phyloP scores from a whole-genome alignment of 2,329 filamentous ascomycete genomes.

The Botryotinia calthae region DNA sequence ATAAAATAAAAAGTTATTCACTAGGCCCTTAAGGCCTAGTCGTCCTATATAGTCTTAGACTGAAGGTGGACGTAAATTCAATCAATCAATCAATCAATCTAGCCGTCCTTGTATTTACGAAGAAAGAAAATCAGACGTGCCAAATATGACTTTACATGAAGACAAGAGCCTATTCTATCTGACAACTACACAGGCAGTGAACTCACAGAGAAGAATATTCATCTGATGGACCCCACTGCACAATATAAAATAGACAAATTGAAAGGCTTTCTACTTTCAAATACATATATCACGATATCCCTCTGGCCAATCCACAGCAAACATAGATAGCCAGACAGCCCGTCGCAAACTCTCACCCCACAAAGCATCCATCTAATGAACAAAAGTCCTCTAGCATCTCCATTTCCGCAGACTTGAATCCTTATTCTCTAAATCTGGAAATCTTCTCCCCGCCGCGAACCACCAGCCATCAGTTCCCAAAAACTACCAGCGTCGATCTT shows the following conservation, averaged over 20 bases:
- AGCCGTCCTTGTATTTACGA: too few species aligned
- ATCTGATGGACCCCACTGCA: not conserved
- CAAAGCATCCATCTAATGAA: not conserved
- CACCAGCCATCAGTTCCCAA: rapidly evolving
- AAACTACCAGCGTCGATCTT: not conserved
- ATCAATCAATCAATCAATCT: too few species aligned
- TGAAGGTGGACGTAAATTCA: too few species aligned
- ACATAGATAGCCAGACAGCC: not conserved
- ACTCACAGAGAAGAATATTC: rapidly evolving
- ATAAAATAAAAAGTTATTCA: too few species aligned
- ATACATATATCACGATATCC: not conserved
- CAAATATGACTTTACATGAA: too few species aligned
- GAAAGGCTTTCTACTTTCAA: not conserved
- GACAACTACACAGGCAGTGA: not conserved
- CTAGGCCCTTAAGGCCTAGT: too few species aligned
- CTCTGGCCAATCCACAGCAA: not conserved
- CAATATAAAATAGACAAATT: rapidly evolving
- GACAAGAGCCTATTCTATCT: not conserved
- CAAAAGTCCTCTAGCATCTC: too few species aligned
- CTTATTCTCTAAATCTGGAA: not conserved
- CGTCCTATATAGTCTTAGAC: too few species aligned
- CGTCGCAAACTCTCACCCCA: not conserved
- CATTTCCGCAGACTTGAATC: not conserved
- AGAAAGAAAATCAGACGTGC: not conserved
- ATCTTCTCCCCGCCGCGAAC: not conserved